Conservation (phyloP, 345 rosid genomes). For the Heritiera littoralis region DNA sequence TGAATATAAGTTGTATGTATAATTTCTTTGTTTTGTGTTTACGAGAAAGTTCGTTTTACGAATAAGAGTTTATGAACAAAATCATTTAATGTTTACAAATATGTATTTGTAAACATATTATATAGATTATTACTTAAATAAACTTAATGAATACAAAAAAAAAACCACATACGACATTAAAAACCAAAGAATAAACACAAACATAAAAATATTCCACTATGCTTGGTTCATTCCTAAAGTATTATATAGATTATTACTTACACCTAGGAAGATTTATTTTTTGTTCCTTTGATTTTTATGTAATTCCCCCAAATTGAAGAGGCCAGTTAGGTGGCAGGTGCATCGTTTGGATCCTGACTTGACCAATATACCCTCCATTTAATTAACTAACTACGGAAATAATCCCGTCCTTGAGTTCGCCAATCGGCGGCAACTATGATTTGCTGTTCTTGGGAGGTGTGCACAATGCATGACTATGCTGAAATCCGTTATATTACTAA, state of each 20-base stretch:
- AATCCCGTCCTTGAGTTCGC: background rate
- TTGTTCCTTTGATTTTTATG: background rate
- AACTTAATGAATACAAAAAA: too few species aligned
- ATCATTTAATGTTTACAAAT: too few species aligned
- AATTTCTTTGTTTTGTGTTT: too few species aligned
- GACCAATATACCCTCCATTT: conserved; percentile 12
- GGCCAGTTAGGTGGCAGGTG: background rate
- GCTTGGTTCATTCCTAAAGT: background rate
- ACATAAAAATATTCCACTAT: too few species aligned
- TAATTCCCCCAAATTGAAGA: background rate
- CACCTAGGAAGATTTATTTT: background rate
- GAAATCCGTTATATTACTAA: background rate
- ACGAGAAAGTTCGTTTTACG: too few species aligned
- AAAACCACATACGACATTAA: too few species aligned
- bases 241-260: background rate
- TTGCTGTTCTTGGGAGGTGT: background rate
- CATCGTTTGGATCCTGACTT: background rate
- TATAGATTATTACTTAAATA: too few species aligned
- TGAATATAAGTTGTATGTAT: too few species aligned
- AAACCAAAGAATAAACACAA: too few species aligned
- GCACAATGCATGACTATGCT: background rate
- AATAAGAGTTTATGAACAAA: too few species aligned
- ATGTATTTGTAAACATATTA: too few species aligned
- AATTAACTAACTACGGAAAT: background rate
- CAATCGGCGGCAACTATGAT: background rate